Base-by-base conservation (phyloP, 140 eudicot species). In the Senecio squalidus region DNA sequence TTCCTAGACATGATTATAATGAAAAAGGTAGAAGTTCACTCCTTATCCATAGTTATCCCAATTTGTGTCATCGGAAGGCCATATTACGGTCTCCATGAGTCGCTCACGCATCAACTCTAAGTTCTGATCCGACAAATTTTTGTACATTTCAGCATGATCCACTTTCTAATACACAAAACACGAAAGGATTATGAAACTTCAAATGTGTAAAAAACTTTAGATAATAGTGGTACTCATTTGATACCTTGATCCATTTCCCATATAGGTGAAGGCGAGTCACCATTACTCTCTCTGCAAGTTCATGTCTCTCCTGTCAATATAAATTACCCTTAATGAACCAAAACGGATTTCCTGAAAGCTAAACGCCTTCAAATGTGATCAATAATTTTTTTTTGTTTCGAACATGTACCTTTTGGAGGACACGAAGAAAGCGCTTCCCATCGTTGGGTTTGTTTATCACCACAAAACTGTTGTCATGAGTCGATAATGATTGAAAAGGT, bases 211-310 rank as follows among this genome's bases (percentile, higher is more conserved):
- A 29, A 15, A 60, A 20, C 33, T 26, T 13, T 47, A 55, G 15
- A 16, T 20, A 18, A 30, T 23, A 16, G 9, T 14, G 5, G 16
- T 55, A 31, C 61, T 55, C 9, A 20, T 55, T 21, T 11, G 20
- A 29, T 68, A 92, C 96, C 96, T 88, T 92, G 16, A 84, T 65
- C 98, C 98, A 92, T 70, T 72, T 92, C 64, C 80, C 96, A 29
- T 88, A 92, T 31, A 92, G 95, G 75, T 82, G 89, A 65, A 92
- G 98, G 4, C 98, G 95, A 6, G 96, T 87, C 71, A 80, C 82
- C 98, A 88, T 92, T 33, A 92, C 95, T 71, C 96, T 84, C 76
- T 87, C 96, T 0, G 98, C 98, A 53, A 92, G 98, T 6, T 82
- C 95, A 17, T 77, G 96, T 66, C 77, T 77, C 72, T 87, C 98